These are phyloP conservation scores for Blastocystis sp. DNA, from an alignment of 352 stramenopile species.

Conservation along the genomic window DNA sequence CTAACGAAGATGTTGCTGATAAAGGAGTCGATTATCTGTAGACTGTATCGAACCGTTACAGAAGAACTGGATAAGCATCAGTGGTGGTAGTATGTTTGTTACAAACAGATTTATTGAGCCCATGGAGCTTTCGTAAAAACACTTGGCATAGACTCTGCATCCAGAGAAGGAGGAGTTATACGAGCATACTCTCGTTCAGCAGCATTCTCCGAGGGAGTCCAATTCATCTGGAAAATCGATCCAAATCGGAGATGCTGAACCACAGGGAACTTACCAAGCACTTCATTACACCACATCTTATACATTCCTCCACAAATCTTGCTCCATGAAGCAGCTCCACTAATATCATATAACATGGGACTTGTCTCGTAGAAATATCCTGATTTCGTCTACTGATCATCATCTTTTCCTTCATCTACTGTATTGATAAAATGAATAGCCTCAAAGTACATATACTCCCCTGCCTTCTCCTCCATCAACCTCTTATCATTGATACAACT, in stretches of 20 bases:
- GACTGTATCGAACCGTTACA: background rate
- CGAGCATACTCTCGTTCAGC: slow-evolving; percentile 33
- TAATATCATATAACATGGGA: slow-evolving; percentile 61
- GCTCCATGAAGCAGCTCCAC: slow-evolving; percentile 43
- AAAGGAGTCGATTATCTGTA: background rate
- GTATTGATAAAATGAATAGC: slow-evolving; percentile 83
- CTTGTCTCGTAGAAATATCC: slow-evolving; percentile 60
- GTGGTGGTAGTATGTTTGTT: slow-evolving; percentile 29
- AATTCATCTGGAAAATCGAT: slow-evolving; percentile 73
- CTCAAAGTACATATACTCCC: slow-evolving; percentile 83
- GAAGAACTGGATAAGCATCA: background rate
- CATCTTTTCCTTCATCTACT: slow-evolving; percentile 77
- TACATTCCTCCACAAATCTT: slow-evolving; percentile 61
- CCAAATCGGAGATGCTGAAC: slow-evolving; percentile 96
- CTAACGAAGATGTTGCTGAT: background rate
- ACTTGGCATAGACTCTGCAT: background rate
- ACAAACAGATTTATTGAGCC: slow-evolving; percentile 42
- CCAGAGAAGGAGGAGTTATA: background rate
- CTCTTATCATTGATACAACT: slow-evolving; percentile 73
- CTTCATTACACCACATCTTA: slow-evolving; percentile 66
- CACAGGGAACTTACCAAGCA: slow-evolving; percentile 92
- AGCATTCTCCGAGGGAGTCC: slow-evolving; percentile 61
- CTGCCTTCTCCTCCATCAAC: slow-evolving; percentile 70
- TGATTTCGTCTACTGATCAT: slow-evolving; percentile 28
- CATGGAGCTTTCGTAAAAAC: slow-evolving; percentile 39